Conservation (phyloP, 257 asterid species). For the Solanum boliviense region DNA sequence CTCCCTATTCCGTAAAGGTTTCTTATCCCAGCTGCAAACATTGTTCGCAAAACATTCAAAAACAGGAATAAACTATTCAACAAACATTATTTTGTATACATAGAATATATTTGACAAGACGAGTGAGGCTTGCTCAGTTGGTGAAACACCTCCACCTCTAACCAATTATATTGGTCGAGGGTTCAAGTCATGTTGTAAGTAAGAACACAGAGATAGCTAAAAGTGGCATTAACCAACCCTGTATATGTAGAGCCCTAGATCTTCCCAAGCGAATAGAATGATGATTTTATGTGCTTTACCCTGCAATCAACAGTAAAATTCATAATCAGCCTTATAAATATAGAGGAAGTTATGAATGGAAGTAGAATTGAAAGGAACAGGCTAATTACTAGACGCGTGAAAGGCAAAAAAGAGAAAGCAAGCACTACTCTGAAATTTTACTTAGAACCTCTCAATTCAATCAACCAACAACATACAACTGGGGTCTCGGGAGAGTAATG, state of each 20-base stretch:
- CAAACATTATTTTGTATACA: too few species aligned
- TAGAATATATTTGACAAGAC: background rate
- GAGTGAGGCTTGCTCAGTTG: background rate
- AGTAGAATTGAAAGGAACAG: background rate
- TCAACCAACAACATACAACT: background rate
- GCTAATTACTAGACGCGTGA: background rate
- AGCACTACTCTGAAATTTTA: background rate
- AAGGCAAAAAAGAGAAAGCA: background rate
- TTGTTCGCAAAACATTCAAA: background rate
- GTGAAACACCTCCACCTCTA: background rate
- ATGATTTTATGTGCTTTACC: conserved; percentile 78
- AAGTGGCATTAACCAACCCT: too few species aligned
- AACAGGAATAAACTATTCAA: background rate
- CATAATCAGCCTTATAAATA: background rate
- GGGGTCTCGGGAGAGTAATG: background rate
- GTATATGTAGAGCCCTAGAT: too few species aligned
- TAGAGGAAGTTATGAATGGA: background rate
- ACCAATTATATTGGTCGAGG: background rate
- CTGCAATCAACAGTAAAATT: conserved; percentile 25
- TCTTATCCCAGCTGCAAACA: conserved; percentile 46
- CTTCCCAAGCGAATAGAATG: conserved; percentile 75
- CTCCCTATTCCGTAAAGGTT: too few species aligned
- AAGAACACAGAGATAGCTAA: too few species aligned
- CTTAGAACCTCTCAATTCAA: background rate
- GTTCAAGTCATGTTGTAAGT: too few species aligned